Evolutionary conservation across 495 filamentous ascomycete genomes (phyloP).

Genomic region (Haplographium delicatum): DNA sequence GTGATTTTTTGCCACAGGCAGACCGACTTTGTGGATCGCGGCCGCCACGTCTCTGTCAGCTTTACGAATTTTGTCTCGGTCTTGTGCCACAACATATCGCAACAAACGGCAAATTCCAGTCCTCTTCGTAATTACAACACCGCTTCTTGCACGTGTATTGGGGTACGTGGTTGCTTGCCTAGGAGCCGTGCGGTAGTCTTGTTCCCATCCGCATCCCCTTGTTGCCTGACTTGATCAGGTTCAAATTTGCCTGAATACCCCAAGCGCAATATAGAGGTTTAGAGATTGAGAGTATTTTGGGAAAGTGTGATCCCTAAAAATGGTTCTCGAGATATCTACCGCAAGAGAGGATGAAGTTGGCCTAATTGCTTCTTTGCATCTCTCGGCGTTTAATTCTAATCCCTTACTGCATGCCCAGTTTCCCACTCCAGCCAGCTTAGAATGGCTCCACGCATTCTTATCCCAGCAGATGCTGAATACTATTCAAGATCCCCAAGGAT

Average conservation of each 20-base stretch:
- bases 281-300: neutral
- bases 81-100: no score
- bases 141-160: no score
- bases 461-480: constrained; percentile 22
- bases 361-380: constrained; percentile 38
- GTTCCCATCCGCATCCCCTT: neutral
- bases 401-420: constrained; percentile 38
- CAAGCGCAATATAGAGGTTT: neutral
- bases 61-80: no score
- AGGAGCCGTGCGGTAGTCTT: neutral
- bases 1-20: no score
- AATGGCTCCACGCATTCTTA: constrained; percentile 23
- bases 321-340: constrained; percentile 10
- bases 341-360: constrained; percentile 27
- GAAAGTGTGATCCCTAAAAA: neutral
- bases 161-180: no score
- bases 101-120: no score
- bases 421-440: constrained; percentile 29
- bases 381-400: constrained; percentile 39
- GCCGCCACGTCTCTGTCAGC: no score
- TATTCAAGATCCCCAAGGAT: constrained; percentile 20
- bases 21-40: no score
- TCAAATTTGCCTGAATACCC: constrained; percentile 1
- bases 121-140: no score
- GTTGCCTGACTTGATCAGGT: neutral